Conservation (phyloP, 441 rosid genomes). For the Erodium moschatum region DNA sequence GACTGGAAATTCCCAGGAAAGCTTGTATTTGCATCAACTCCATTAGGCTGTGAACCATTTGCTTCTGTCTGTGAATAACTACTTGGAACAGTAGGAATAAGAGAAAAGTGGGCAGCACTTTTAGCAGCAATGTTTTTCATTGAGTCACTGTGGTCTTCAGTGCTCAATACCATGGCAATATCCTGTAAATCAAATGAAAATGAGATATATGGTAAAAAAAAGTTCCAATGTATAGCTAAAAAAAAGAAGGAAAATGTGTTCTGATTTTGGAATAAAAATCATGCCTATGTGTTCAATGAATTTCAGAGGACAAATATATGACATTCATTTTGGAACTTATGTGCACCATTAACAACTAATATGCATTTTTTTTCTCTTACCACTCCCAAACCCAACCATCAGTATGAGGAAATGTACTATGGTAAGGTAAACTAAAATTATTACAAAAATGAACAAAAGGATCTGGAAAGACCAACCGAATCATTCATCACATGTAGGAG, state of each 20-base stretch:
- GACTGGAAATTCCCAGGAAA: constrained; percentile 28
- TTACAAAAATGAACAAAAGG: not conserved
- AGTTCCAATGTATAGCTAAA: constrained; percentile 4
- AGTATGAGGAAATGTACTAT: not conserved
- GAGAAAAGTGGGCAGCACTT: constrained; percentile 54
- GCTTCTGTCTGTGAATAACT: constrained; percentile 28
- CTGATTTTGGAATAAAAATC: not conserved
- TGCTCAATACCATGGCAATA: constrained; percentile 61
- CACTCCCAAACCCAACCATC: not conserved
- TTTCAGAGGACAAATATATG: not conserved
- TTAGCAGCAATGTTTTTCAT: constrained; percentile 66
- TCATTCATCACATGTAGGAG: constrained; percentile 87
- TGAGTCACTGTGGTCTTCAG: constrained; percentile 55
- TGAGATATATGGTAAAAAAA: constrained; percentile 8
- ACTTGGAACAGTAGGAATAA: constrained; percentile 52
- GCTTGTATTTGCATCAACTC: constrained; percentile 30
- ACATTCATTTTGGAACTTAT: not conserved
- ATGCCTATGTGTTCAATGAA: not conserved
- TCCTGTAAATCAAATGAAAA: constrained; percentile 42
- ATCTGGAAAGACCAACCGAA: constrained; percentile 41
- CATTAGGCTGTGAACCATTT: constrained; percentile 29
- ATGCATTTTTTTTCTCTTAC: not conserved
- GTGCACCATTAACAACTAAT: not conserved
- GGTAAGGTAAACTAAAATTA: not conserved
- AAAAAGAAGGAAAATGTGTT: not conserved